A percentile compares a stretch with the other conserved stretches of the same genome.
Conservation (phyloP, 441 rosid genomes). For the Adansonia madagascariensis region DNA sequence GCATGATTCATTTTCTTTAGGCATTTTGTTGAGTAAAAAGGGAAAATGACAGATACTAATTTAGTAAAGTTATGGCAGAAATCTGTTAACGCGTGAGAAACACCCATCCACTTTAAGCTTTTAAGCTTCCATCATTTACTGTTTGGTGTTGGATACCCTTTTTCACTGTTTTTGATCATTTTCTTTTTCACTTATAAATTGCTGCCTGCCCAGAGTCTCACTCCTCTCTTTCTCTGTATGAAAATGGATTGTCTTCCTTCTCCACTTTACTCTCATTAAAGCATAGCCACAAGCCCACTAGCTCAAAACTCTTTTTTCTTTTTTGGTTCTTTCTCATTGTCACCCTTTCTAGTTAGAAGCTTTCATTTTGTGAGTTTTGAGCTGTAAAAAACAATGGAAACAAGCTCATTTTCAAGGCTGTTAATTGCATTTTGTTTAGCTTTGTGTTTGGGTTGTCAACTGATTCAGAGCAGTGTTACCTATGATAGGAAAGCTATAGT, state of each 20-base stretch:
- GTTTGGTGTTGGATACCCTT: conserved; percentile 28
- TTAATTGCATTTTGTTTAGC: conserved; percentile 18
- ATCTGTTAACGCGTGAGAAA: conserved; percentile 42
- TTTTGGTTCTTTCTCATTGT: not conserved
- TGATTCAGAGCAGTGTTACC: conserved; percentile 63
- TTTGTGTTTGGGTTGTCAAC: conserved; percentile 22
- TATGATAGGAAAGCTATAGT: conserved; percentile 74
- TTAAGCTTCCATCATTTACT: conserved; percentile 5
- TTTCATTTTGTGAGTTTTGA: conserved; percentile 8
- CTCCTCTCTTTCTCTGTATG: conserved; percentile 23
- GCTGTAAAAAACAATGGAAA: conserved; percentile 47
- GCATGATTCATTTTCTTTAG: not conserved
- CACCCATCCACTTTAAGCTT: conserved; percentile 27
- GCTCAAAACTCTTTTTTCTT: not conserved
- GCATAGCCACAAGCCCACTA: conserved; percentile 12
- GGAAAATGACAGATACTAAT: not conserved
- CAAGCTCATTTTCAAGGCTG: conserved; percentile 40
- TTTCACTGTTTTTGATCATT: not conserved
- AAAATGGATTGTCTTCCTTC: conserved; percentile 29
- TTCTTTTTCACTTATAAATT: conserved; percentile 26
- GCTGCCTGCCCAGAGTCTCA: conserved; percentile 21
- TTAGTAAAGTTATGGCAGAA: conserved; percentile 4
- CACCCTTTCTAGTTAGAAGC: not conserved
- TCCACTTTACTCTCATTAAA: conserved; percentile 26
- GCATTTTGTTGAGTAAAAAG: not conserved